Evolutionary conservation across 768 basidiomycete species (phyloP), one percentile per base, ranked within the genome.

Genomic region (Auriscalpium microsporum): DNA sequence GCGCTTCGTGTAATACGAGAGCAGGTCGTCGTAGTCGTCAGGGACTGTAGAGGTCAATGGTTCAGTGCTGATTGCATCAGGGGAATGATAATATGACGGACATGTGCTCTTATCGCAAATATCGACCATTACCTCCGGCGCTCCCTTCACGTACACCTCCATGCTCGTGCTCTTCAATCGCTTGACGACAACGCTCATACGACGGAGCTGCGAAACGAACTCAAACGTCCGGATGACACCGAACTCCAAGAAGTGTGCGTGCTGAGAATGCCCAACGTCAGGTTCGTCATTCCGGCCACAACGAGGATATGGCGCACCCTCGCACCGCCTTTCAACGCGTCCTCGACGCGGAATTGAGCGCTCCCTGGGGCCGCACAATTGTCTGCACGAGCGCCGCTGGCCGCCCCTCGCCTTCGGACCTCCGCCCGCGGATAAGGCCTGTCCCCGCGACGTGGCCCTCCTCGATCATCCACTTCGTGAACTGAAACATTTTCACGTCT

Each of bases 111-210:
- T 84, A 53, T 94, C 88, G 67, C 96, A 99, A 55, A 99, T 97
- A 44, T 94, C 94, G 8, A 72, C 69, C 94, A 99, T 98, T 54
- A 97, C 92, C 70, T 99, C 96, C 0, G 96, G 96, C 2, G 96
- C 96, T n/a, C 96, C 96, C 67, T 99, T 99, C 63, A 94, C 94
- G 66, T 98, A 98, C 10, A 97, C 78, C 67, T 99, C 96, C 93
- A 99, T 97, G 68, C 89, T 92, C 52, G 72, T 82, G 61, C 94
- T 94, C 69, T 88, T 96, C 52, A 99, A 78, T 51, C 92, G 79
- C 69, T 97, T 99, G 63, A 97, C 95, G 52, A 99, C 83, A 28
- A 99, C 96, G 59, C 94, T 96, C 95, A 99, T 99, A 51, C 96
- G 76, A 28, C 96, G 81, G 19, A 98, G 76, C 4, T 88, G 77